Evolutionary conservation across 257 asterid genomes (phyloP).

Genomic region (Avicennia marina): DNA sequence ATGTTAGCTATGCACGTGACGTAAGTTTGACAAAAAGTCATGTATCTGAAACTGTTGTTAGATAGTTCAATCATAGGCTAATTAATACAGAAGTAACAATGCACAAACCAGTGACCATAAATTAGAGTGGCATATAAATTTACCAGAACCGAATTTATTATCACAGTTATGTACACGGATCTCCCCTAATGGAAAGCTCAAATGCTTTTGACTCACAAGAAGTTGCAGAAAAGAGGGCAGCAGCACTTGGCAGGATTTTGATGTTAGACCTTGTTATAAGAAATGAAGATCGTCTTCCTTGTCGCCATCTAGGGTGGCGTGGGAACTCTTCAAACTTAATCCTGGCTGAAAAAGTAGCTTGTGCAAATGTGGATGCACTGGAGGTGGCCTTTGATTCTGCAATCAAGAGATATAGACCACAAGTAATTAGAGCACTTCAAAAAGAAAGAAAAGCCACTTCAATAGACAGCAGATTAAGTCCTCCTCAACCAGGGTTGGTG

Average conservation of each 20-base stretch:
- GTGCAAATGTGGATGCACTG: constrained; percentile 61
- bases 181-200: constrained; percentile 83
- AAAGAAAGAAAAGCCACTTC: constrained; percentile 91
- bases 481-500: constrained; percentile 53
- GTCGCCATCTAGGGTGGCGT: constrained; percentile 96
- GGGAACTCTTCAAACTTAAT: constrained; percentile 88
- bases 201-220: constrained; percentile 81
- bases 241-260: constrained; percentile 88
- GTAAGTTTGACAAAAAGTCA: too few relatives aligned
- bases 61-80: too few relatives aligned
- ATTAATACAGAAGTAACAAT: too few relatives aligned
- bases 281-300: constrained; percentile 97
- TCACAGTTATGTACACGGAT: constrained; percentile 84
- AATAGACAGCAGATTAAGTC: constrained; percentile 53
- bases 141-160: constrained; percentile 17
- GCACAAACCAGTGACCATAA: too few relatives aligned
- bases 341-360: constrained; percentile 62
- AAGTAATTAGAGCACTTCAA: constrained; percentile 84
- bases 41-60: too few relatives aligned
- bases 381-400: constrained; percentile 87
- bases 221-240: constrained; percentile 76
- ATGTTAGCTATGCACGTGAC: too few relatives aligned
- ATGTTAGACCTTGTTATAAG: constrained; percentile 95
- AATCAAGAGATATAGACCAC: constrained; percentile 76
- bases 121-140: background rate